Evolutionary conservation across 371 early-diverging fungal genomes (phyloP).

Genomic region (Sporodiniella umbellata): DNA sequence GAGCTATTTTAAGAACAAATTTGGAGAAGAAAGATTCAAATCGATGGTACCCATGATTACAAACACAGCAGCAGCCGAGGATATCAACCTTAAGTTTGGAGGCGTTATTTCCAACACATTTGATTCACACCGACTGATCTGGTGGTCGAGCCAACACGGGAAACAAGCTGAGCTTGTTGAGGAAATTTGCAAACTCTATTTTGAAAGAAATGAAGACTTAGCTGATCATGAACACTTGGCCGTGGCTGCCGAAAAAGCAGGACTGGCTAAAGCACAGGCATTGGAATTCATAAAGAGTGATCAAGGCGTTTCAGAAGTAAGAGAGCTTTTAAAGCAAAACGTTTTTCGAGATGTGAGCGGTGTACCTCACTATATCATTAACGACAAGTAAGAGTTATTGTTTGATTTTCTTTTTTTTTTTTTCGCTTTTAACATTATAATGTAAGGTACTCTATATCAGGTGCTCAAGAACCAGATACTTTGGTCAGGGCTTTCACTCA

Average conservation of each 20-base stretch:
- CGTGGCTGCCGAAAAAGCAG: constrained; percentile 56
- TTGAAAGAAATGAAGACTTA: constrained; percentile 62
- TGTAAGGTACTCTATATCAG: constrained; percentile 49
- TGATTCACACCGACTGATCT: constrained; percentile 67
- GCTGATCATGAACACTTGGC: constrained; percentile 55
- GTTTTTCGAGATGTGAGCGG: constrained; percentile 50
- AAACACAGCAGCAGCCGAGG: constrained; percentile 53
- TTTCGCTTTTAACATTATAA: background rate
- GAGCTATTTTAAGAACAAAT: constrained; percentile 52
- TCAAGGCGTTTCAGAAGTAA: constrained; percentile 45
- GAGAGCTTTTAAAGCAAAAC: constrained; percentile 33
- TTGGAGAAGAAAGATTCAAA: constrained; percentile 49
- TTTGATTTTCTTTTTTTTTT: constrained; percentile 2
- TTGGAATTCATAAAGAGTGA: constrained; percentile 50
- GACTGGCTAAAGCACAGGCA: constrained; percentile 45
- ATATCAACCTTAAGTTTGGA: constrained; percentile 57
- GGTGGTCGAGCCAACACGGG: constrained; percentile 50
- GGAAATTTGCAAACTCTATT: constrained; percentile 62
- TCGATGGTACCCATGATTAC: constrained; percentile 50
- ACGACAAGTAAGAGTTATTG: constrained; percentile 56
- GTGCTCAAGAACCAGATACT: constrained; percentile 63
- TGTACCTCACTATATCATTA: constrained; percentile 67
- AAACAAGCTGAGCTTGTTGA: constrained; percentile 58
- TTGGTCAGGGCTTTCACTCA: constrained; percentile 53
- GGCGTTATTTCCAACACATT: constrained; percentile 65